Evolutionary conservation across 176 grass and related monocot species (phyloP).

Genomic region (Hordeum marinum): DNA sequence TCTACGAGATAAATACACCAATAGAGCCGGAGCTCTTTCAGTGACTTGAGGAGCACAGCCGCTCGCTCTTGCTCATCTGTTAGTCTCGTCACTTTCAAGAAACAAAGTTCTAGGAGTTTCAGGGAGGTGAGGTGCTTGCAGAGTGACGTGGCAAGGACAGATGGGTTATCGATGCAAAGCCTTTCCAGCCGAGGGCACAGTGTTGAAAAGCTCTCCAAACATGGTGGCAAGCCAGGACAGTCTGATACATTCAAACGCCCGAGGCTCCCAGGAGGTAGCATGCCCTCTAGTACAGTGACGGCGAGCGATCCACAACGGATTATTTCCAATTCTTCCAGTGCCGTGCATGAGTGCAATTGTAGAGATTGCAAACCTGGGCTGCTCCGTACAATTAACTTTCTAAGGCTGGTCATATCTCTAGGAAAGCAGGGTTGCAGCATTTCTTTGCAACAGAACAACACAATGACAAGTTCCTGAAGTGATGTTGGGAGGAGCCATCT

Average conservation of each 20-base stretch:
- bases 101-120: rapidly evolving
- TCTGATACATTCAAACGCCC: rapidly evolving
- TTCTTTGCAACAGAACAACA: too few relatives aligned
- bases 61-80: conserved; percentile 20
- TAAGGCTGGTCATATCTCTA: background rate
- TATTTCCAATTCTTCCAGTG: background rate
- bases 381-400: rapidly evolving
- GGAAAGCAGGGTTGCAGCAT: background rate
- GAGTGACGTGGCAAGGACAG: background rate
- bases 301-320: too few relatives aligned
- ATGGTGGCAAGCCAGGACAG: background rate
- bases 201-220: too few relatives aligned
- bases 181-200: background rate
- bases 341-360: background rate
- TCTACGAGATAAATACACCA: rapidly evolving
- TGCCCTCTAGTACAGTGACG: background rate
- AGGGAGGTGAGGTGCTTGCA: conserved; percentile 26
- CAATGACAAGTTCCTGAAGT: background rate
- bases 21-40: background rate
- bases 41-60: conserved; percentile 15
- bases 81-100: rapidly evolving
- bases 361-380: background rate
- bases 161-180: too few relatives aligned
- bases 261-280: background rate
- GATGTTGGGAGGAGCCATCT: background rate